phyloP scores from a whole-genome alignment of 495 filamentous ascomycete genomes.

The Parathielavia appendiculata region DNA sequence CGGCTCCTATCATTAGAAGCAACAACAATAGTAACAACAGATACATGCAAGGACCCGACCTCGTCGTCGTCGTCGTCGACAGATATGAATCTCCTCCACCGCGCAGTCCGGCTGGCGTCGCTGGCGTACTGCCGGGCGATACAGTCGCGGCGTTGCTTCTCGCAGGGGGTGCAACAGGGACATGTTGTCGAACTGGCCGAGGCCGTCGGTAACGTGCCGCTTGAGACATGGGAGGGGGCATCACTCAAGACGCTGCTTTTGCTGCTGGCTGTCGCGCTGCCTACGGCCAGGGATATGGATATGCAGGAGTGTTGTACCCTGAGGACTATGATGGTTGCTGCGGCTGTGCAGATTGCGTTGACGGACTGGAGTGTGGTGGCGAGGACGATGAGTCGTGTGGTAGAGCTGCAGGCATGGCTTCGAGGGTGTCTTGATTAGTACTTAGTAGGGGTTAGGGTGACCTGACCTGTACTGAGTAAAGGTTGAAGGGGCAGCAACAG shows the following conservation, averaged over 20 bases:
- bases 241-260: conserved; percentile 6
- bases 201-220: conserved; percentile 4
- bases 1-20: conserved; percentile 1
- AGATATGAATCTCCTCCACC: conserved; percentile 2
- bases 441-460: neutral
- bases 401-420: conserved; percentile 15
- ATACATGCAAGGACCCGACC: no score
- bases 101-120: conserved; percentile 8
- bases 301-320: neutral
- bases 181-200: conserved; percentile 5
- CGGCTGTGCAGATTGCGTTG: conserved; percentile 10
- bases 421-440: neutral
- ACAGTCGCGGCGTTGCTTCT: neutral
- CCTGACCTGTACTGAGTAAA: no score
- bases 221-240: conserved; percentile 7
- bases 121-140: conserved; percentile 19
- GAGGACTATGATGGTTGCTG: conserved; percentile 14
- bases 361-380: conserved; percentile 3
- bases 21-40: no score
- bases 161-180: neutral
- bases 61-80: neutral
- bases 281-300: neutral
- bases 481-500: no score
- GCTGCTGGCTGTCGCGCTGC: conserved; percentile 3
- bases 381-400: neutral